Conservation (phyloP, 2,329 filamentous ascomycete species). For the Colletotrichum sp. region DNA sequence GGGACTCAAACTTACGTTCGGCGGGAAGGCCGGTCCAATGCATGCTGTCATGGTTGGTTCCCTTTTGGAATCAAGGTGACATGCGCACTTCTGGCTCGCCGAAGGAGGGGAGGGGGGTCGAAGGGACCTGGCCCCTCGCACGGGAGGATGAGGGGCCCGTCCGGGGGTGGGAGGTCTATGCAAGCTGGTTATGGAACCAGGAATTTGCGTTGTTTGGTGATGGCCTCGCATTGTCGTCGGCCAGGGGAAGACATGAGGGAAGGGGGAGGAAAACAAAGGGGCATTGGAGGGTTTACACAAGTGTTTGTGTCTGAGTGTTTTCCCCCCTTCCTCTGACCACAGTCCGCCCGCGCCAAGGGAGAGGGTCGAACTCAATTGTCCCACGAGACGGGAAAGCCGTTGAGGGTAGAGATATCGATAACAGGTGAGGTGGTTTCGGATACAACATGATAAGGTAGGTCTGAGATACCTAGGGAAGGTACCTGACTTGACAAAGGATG, state of each 20-base stretch:
- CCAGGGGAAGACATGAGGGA: background rate
- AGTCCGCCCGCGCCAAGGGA: slow-evolving; percentile 1
- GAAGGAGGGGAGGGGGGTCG: background rate
- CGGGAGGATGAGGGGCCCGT: background rate
- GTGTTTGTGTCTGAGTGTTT: background rate
- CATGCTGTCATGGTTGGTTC: background rate
- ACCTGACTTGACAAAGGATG: background rate
- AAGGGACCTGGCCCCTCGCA: background rate
- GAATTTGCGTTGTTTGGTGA: background rate
- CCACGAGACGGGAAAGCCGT: background rate
- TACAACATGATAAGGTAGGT: background rate
- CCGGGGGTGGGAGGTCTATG: background rate
- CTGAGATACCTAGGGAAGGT: background rate
- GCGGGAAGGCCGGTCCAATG: background rate
- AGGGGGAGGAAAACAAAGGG: background rate
- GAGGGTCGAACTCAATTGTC: background rate
- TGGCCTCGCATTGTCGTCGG: slow-evolving; percentile 5
- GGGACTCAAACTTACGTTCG: background rate
- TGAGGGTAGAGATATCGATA: background rate
- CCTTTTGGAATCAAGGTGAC: background rate
- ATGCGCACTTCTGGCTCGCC: background rate
- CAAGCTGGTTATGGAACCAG: background rate
- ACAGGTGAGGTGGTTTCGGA: slow-evolving; percentile 9
- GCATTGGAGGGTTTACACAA: background rate
- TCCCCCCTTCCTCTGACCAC: background rate